Evolutionary conservation across 2,329 filamentous ascomycete species (phyloP), one percentile per base, ranked within the genome.

Genomic region (Botrytis squamosa): DNA sequence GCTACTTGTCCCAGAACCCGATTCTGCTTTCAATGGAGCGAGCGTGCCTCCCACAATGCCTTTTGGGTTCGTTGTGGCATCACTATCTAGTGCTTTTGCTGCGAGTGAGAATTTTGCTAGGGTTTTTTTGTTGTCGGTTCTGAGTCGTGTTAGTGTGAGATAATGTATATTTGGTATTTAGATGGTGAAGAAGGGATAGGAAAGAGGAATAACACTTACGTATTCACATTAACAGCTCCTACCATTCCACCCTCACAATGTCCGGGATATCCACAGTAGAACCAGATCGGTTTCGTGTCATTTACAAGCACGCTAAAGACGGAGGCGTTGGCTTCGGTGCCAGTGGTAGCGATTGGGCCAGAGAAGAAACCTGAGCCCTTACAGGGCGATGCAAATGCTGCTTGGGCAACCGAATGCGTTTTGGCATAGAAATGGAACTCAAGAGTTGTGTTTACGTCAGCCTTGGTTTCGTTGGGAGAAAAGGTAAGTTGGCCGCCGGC

Each of bases 351-450:
- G 6, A 73, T 73, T 20, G 62, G 64, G 2, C 79, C 79, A 59
- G 76, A 77, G 70, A 74, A 80, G 73, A 79, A 79, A 29, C 72
- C 72, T 25, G 80, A 80, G 33, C 75, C 73, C 46, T 78, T 75
- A 22, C 82, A 83, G 12, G 82, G 82, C 4, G 74, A 75, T 25
- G 75, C 77, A 65, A 83, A 83, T 46, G 77, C 76, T 29, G 79
- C 79, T 76, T 84, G 81, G 3, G 82, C 83, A 60, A 89, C 82
- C 29, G 84, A 84, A 83, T 88, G 87, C 81, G 86, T 87, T 74
- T 77, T 79, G 14, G 87, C 84, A 75, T 84, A 85, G 83, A 86
- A 89, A 78, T 86, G 85, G 82, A 85, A 89, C 81, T 89, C 86
- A 73, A 89, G 79, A 6, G 86, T 76, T 74, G 88, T 86, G 74